These are phyloP conservation scores for Fusarium redolens DNA, from an alignment of 2,329 filamentous ascomycete genomes.

Conservation along the genomic window DNA sequence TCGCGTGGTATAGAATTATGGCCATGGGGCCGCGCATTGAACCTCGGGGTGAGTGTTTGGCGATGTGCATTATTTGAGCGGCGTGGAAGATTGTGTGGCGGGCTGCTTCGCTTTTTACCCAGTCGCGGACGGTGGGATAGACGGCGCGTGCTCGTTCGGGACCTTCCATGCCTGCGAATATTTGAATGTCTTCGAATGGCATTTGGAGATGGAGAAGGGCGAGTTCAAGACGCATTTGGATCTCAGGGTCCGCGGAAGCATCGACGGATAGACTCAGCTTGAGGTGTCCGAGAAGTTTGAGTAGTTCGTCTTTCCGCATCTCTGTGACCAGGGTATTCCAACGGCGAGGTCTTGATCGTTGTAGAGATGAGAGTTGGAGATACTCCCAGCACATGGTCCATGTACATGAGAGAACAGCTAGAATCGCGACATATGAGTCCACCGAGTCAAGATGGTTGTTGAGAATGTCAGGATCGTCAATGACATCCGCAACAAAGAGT, in stretches of 20 bases:
- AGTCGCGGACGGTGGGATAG: constrained; percentile 50
- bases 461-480: constrained; percentile 36
- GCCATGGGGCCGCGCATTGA: constrained; percentile 40
- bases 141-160: constrained; percentile 52
- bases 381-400: constrained; percentile 49
- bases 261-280: constrained; percentile 4
- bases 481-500: constrained; percentile 11
- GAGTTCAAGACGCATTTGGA: constrained; percentile 49
- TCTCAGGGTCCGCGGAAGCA: constrained; percentile 24
- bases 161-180: constrained; percentile 57
- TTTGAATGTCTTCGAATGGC: constrained; percentile 56
- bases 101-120: constrained; percentile 51
- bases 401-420: constrained; percentile 35
- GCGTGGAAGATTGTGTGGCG: constrained; percentile 48
- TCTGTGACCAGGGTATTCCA: constrained; percentile 46
- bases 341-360: constrained; percentile 35
- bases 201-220: constrained; percentile 53
- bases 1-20: constrained; percentile 46
- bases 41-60: constrained; percentile 24
- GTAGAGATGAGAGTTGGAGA: constrained; percentile 44
- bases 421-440: constrained; percentile 12
- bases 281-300: constrained; percentile 41
- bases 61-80: constrained; percentile 43
- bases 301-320: constrained; percentile 45
- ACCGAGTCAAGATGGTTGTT: constrained; percentile 22